These are phyloP conservation scores for Crepidotus variabilis DNA, from an alignment of 768 basidiomycete species.

Conservation along the genomic window DNA sequence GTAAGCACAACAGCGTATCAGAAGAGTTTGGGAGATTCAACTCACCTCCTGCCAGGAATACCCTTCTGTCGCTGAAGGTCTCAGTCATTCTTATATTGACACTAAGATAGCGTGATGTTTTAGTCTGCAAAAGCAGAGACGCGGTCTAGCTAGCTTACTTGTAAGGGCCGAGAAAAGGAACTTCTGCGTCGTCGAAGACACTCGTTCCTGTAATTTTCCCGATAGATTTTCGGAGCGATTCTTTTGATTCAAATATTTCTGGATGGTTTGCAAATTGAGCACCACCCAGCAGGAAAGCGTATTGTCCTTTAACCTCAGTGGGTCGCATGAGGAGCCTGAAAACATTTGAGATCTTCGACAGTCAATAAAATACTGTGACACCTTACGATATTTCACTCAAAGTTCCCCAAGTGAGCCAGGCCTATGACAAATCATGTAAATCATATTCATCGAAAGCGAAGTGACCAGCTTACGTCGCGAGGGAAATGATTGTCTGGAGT, in stretches of 20 bases:
- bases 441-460: background rate
- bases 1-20: background rate
- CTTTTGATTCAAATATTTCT: background rate
- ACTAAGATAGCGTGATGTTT: slow-evolving; percentile 1
- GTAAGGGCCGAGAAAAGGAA: background rate
- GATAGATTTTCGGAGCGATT: background rate
- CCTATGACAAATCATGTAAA: slow-evolving; percentile 13
- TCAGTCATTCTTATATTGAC: slow-evolving; percentile 31
- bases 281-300: background rate
- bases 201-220: background rate
- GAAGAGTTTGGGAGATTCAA: background rate
- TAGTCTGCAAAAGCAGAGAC: slow-evolving; percentile 12
- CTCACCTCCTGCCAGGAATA: slow-evolving; percentile 42
- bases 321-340: background rate
- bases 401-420: slow-evolving; percentile 43
- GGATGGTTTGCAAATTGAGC: background rate
- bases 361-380: too few species aligned
- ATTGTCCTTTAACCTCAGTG: background rate
- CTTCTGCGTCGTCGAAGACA: background rate
- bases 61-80: slow-evolving; percentile 34
- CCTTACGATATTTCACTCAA: background rate
- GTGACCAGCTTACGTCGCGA: slow-evolving; percentile 22
- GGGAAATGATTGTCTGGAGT: slow-evolving; percentile 33
- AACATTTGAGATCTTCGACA: too few species aligned
- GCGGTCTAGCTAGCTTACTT: background rate